These are phyloP conservation scores for Amauroascus niger DNA, from an alignment of 2,329 filamentous ascomycete genomes.

Conservation along the genomic window DNA sequence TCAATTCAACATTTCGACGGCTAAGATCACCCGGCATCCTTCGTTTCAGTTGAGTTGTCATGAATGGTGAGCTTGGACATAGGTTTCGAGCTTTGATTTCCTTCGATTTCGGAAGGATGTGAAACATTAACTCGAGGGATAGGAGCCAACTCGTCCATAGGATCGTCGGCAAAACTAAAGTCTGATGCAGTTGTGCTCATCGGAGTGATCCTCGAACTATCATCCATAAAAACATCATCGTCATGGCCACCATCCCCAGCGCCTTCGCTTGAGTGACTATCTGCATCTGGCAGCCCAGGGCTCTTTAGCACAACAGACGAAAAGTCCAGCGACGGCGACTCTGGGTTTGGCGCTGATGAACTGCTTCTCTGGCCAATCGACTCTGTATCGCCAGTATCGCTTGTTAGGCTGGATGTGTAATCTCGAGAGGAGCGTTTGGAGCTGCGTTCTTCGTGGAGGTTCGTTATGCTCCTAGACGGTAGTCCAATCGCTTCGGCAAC, in stretches of 20 bases:
- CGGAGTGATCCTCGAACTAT: conserved; percentile 7
- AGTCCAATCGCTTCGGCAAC: conserved; percentile 43
- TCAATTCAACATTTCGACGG: not conserved
- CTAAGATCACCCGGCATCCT: not conserved
- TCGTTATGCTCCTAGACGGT: conserved; percentile 19
- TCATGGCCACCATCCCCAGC: too few species aligned
- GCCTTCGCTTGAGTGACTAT: conserved; percentile 6
- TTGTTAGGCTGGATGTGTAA: conserved; percentile 4
- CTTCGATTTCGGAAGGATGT: not conserved
- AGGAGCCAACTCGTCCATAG: not conserved
- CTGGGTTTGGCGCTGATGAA: conserved; percentile 9
- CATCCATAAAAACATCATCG: conserved; percentile 10
- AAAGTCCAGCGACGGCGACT: conserved; percentile 7
- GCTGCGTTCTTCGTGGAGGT: not conserved
- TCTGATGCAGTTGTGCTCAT: conserved; percentile 2
- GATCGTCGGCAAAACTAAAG: not conserved
- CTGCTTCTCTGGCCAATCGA: conserved; percentile 7
- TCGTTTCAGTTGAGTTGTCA: not conserved
- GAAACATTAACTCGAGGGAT: not conserved
- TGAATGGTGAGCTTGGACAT: not conserved
- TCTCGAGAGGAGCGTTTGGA: conserved; percentile 5
- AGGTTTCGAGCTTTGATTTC: not conserved
- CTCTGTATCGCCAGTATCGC: conserved; percentile 10
- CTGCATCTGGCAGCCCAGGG: conserved; percentile 12
- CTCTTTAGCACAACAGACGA: conserved; percentile 15